phyloP scores from a whole-genome alignment of 2,329 filamentous ascomycete species.

The Xylaria sp. region DNA sequence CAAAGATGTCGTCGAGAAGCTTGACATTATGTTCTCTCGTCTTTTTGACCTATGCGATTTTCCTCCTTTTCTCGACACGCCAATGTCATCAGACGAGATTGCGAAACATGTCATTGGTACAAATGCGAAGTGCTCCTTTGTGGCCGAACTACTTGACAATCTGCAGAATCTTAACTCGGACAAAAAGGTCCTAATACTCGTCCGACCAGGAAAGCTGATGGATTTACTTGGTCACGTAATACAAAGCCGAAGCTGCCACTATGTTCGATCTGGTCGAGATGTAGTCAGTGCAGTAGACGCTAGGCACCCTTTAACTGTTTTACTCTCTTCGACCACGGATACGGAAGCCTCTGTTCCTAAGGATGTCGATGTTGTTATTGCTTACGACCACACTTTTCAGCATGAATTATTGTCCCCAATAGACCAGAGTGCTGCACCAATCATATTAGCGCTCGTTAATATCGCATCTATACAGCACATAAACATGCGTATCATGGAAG shows the following conservation, averaged over 20 bases:
- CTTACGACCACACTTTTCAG: constrained; percentile 64
- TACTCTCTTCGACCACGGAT: constrained; percentile 57
- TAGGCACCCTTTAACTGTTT: constrained; percentile 51
- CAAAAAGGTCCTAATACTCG: constrained; percentile 65
- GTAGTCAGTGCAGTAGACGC: constrained; percentile 34
- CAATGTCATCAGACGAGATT: constrained; percentile 56
- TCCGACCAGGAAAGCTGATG: constrained; percentile 61
- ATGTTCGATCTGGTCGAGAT: constrained; percentile 46
- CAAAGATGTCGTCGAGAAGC: constrained; percentile 54
- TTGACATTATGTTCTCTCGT: constrained; percentile 63
- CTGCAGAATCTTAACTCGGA: constrained; percentile 54
- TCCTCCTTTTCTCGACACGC: constrained; percentile 60
- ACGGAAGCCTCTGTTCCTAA: constrained; percentile 52
- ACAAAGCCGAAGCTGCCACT: constrained; percentile 52
- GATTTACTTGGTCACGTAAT: constrained; percentile 65
- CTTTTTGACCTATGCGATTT: constrained; percentile 68
- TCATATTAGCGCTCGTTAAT: constrained; percentile 62
- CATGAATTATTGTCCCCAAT: constrained; percentile 48
- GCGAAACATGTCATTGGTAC: constrained; percentile 66
- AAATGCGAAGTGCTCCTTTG: constrained; percentile 70
- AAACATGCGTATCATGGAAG: constrained; percentile 57
- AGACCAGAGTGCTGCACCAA: constrained; percentile 49
- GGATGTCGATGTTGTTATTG: constrained; percentile 63
- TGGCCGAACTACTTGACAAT: constrained; percentile 64
- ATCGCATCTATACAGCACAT: constrained; percentile 68